A percentile compares a stretch with the other conserved stretches of the same genome.
phyloP scores from a whole-genome alignment of 2,329 filamentous ascomycete genomes.

The Tolypocladium amazonense region DNA sequence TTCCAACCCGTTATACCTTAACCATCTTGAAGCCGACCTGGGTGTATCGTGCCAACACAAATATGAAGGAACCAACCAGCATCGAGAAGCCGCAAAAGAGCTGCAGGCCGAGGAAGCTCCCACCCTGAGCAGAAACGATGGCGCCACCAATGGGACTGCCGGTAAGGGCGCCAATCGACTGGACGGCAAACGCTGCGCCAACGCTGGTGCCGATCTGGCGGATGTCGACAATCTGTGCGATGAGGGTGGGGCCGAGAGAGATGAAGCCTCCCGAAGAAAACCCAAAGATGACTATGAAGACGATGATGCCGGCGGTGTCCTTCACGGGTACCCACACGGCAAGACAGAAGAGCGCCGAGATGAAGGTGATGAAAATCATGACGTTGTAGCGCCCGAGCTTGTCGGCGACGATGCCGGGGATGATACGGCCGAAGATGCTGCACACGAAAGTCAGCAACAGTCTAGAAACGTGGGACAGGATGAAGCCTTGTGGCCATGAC shows the following conservation, averaged over 20 bases:
- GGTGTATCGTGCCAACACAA: slow-evolving; percentile 20
- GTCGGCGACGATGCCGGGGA: slow-evolving; percentile 37
- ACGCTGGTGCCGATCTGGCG: slow-evolving; percentile 58
- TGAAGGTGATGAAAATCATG: slow-evolving; percentile 38
- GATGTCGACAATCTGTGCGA: slow-evolving; percentile 63
- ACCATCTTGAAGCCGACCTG: slow-evolving; percentile 22
- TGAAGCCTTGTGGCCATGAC: slow-evolving; percentile 2
- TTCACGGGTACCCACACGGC: slow-evolving; percentile 38
- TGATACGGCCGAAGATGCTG: slow-evolving; percentile 40
- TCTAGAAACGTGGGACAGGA: neutral
- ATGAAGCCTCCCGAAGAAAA: slow-evolving; percentile 59
- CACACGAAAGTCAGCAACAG: neutral
- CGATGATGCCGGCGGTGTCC: slow-evolving; percentile 45
- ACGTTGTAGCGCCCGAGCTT: slow-evolving; percentile 34
- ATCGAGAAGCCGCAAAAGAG: slow-evolving; percentile 51
- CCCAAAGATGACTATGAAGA: slow-evolving; percentile 58
- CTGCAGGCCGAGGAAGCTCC: slow-evolving; percentile 48
- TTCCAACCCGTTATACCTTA: slow-evolving; percentile 16
- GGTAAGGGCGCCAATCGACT: slow-evolving; percentile 54
- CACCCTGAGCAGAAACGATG: slow-evolving; percentile 39
- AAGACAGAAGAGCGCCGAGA: slow-evolving; percentile 34
- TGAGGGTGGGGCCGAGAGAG: slow-evolving; percentile 48
- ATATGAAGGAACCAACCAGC: slow-evolving; percentile 16
- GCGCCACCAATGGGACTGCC: slow-evolving; percentile 59
- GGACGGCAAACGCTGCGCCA: slow-evolving; percentile 51